phyloP scores from a whole-genome alignment of 257 asterid genomes.

The Solanum stenotomum region DNA sequence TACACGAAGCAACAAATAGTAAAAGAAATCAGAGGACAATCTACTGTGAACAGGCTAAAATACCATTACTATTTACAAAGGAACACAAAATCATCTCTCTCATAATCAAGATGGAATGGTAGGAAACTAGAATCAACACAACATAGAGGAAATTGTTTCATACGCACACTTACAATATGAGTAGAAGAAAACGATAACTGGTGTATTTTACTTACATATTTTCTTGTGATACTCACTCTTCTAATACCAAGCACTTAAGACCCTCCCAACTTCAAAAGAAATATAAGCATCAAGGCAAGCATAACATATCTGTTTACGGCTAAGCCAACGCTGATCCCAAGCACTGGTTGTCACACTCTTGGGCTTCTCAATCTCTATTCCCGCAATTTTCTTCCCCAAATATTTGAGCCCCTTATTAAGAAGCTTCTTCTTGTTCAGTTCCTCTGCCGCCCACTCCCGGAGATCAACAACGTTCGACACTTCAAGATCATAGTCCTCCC shows the following conservation, averaged over 20 bases:
- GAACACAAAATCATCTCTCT: neutral
- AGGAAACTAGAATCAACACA: neutral
- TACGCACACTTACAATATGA: neutral
- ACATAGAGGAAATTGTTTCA: neutral
- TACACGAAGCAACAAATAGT: neutral
- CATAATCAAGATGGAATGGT: neutral
- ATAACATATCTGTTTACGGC: neutral
- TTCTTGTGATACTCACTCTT: neutral
- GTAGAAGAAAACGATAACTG: neutral
- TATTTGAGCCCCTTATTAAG: neutral
- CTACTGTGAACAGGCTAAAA: neutral
- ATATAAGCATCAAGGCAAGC: neutral
- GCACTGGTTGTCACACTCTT: neutral
- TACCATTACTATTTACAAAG: neutral
- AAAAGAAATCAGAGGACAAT: neutral
- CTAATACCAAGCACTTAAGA: neutral
- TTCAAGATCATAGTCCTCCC: slow-evolving; percentile 15
- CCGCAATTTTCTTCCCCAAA: neutral
- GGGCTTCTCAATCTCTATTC: neutral
- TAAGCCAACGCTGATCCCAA: neutral
- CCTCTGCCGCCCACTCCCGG: neutral
- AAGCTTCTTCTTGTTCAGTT: neutral
- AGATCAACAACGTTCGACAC: neutral
- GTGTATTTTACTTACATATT: neutral
- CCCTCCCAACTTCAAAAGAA: neutral